phyloP scores from a whole-genome alignment of 345 rosid species.

The Sisymbrium altissimum region DNA sequence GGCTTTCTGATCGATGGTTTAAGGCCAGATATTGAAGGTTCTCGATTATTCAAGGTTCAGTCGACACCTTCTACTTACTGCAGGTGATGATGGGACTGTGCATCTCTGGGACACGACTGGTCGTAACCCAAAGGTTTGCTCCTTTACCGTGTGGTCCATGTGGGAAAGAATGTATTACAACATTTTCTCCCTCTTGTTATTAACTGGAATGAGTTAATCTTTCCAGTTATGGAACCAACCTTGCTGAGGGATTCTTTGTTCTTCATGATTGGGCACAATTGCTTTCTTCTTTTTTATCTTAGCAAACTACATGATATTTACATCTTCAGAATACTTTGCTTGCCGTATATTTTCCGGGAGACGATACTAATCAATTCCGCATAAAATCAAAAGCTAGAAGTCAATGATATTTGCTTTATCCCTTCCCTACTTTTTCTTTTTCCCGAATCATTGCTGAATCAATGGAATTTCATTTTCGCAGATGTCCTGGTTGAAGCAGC shows the following conservation, averaged over 20 bases:
- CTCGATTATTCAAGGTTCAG: constrained; percentile 91
- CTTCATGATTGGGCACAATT: neutral
- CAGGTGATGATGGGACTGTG: constrained; percentile 98
- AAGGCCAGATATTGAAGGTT: constrained; percentile 94
- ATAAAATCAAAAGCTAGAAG: neutral
- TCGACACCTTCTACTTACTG: constrained; percentile 89
- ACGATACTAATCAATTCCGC: neutral
- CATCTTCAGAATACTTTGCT: neutral
- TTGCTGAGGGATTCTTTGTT: neutral
- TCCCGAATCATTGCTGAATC: neutral
- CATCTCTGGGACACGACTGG: constrained; percentile 98
- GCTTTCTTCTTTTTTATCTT: neutral
- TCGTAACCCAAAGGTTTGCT: constrained; percentile 79
- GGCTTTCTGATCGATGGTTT: constrained; percentile 42
- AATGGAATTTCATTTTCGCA: constrained; percentile 31
- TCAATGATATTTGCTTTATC: neutral
- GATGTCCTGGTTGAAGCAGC: constrained; percentile 96
- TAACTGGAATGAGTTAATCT: neutral
- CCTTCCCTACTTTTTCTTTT: neutral
- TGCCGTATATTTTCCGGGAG: neutral
- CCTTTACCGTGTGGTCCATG: neutral
- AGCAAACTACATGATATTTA: neutral
- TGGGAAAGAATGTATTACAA: neutral
- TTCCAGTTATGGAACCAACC: neutral
- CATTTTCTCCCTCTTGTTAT: neutral